Conservation (phyloP, 2,329 filamentous ascomycete species). For the Calonectria hawksworthii region DNA sequence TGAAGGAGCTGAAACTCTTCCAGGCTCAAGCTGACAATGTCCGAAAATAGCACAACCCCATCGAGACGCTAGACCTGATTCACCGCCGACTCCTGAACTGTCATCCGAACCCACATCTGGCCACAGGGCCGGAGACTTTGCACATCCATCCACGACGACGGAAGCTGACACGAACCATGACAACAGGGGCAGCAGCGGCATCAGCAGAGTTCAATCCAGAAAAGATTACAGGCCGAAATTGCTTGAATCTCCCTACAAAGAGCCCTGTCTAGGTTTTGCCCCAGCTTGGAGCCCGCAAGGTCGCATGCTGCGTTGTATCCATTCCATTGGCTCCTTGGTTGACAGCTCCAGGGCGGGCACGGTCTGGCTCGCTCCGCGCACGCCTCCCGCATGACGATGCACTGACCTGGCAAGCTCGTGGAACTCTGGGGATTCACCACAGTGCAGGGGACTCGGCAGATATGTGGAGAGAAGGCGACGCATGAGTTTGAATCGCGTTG, state of each 20-base stretch:
- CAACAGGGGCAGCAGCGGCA: neutral
- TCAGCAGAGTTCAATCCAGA: neutral
- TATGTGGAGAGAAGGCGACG: neutral
- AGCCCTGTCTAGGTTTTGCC: neutral
- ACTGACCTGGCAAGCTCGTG: neutral
- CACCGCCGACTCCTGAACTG: neutral
- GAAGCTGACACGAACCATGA: neutral
- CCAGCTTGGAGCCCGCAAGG: neutral
- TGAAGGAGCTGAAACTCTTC: neutral
- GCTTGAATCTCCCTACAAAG: neutral
- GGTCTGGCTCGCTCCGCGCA: constrained; percentile 18
- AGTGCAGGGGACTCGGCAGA: neutral
- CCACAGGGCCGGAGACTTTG: neutral
- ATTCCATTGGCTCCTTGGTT: neutral
- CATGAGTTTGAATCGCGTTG: constrained; percentile 19
- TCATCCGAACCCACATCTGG: neutral
- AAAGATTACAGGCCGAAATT: neutral
- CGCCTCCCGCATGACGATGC: constrained; percentile 27
- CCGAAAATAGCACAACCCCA: neutral
- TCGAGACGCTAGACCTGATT: neutral
- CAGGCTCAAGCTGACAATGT: neutral
- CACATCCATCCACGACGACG: neutral
- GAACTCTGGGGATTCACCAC: constrained; percentile 1
- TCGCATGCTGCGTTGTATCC: neutral
- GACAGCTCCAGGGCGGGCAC: neutral